phyloP scores from a whole-genome alignment of 2,329 filamentous ascomycete species.

The Botrytis tulipae region DNA sequence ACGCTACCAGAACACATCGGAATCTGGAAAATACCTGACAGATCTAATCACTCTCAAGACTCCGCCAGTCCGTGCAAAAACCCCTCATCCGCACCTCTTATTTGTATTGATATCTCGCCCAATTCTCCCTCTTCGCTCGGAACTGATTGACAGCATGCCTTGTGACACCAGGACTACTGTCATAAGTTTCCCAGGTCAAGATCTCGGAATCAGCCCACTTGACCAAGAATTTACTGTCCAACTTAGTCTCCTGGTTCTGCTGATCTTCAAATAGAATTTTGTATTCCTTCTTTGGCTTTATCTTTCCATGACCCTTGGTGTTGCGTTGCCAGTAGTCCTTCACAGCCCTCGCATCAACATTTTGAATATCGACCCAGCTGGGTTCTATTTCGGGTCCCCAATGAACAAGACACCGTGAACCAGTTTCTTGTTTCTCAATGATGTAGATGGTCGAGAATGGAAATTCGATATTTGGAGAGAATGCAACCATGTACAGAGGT shows the following conservation, averaged over 20 bases:
- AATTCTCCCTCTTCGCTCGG: background rate
- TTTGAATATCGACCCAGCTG: background rate
- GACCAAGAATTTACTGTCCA: background rate
- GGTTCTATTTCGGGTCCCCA: background rate
- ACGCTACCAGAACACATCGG: rapidly evolving
- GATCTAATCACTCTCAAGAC: too few species aligned
- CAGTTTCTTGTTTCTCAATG: background rate
- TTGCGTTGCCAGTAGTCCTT: background rate
- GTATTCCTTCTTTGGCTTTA: background rate
- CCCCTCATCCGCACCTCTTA: background rate
- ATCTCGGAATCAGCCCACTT: background rate
- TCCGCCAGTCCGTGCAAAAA: too few species aligned
- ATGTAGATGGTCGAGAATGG: background rate
- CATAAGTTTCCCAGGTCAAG: background rate
- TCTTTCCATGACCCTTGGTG: background rate
- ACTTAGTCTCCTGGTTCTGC: background rate
- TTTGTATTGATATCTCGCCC: background rate
- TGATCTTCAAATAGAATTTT: background rate
- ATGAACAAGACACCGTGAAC: background rate
- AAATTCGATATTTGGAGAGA: background rate
- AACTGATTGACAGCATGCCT: background rate
- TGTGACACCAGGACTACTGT: background rate
- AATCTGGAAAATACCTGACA: background rate
- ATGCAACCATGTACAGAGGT: background rate
- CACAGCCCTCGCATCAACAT: background rate